These are phyloP conservation scores for Sugiyamaella qingdaonensis DNA, from an alignment of 805 yeast genomes.

Conservation along the genomic window DNA sequence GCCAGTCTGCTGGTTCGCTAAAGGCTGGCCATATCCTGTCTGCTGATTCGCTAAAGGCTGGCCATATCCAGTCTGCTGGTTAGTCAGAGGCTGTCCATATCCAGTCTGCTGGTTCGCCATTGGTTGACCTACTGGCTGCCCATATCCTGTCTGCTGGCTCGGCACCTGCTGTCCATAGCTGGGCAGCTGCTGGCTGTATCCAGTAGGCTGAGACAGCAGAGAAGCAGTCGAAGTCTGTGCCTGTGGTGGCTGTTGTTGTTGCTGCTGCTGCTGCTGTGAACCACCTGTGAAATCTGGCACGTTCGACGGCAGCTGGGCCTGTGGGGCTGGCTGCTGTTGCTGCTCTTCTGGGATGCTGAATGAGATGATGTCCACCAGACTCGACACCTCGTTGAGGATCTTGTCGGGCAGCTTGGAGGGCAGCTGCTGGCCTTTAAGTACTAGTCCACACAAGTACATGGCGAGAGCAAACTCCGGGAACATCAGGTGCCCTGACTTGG, in stretches of 20 bases:
- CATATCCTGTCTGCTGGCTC: constrained; percentile 19
- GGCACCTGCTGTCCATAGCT: constrained; percentile 10
- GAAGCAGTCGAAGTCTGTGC: neutral
- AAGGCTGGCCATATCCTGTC: neutral
- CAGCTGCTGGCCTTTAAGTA: constrained; percentile 70
- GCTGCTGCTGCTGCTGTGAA: neutral
- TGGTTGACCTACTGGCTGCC: no score
- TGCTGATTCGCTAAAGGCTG: constrained; percentile 24
- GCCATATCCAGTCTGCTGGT: constrained; percentile 22
- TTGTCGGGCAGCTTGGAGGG: constrained; percentile 70
- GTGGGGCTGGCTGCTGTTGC: neutral
- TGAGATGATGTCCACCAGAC: constrained; percentile 85
- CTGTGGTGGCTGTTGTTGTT: constrained; percentile 4
- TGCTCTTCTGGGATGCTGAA: constrained; percentile 63
- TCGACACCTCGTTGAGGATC: constrained; percentile 76
- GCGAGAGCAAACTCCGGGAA: constrained; percentile 95
- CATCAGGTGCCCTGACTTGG: constrained; percentile 74
- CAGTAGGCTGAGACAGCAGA: constrained; percentile 16
- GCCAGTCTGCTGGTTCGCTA: constrained; percentile 36
- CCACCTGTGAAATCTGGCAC: constrained; percentile 24
- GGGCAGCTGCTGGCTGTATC: constrained; percentile 9
- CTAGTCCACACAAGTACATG: constrained; percentile 76
- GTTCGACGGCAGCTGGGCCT: constrained; percentile 21
- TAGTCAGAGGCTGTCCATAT: constrained; percentile 10
- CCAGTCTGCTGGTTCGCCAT: constrained; percentile 36